phyloP scores from a whole-genome alignment of 1,139 yeast genomes.

The Blastobotrys petasosporus region DNA sequence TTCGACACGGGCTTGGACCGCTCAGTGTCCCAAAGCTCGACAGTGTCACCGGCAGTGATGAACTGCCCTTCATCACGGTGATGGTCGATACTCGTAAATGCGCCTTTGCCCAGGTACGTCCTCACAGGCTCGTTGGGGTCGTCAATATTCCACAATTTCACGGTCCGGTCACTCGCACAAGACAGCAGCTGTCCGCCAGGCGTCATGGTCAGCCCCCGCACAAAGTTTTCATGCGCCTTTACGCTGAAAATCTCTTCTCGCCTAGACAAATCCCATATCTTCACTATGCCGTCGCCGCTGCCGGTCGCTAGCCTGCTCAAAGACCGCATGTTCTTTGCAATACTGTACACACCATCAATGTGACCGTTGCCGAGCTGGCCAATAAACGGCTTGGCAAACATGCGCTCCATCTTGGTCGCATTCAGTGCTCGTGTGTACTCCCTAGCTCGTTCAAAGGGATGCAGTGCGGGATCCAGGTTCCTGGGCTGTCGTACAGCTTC shows the following conservation, averaged over 20 bases:
- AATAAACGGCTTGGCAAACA: conserved; percentile 96
- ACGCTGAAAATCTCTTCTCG: conserved; percentile 70
- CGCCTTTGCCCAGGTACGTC: conserved; percentile 77
- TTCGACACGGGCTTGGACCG: conserved; percentile 72
- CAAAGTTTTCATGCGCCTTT: conserved; percentile 88
- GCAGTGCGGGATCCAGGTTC: conserved; percentile 88
- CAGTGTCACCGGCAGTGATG: conserved; percentile 87
- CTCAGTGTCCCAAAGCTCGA: conserved; percentile 84
- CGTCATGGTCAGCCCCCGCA: conserved; percentile 79
- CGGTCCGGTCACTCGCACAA: conserved; percentile 86
- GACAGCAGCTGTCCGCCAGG: conserved; percentile 63
- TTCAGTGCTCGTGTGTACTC: conserved; percentile 93
- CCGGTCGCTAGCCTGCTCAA: conserved; percentile 82
- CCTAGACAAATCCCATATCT: conserved; percentile 82
- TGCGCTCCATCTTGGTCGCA: conserved; percentile 90
- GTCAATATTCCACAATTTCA: conserved; percentile 69
- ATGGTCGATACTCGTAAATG: conserved; percentile 82
- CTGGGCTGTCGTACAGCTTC: conserved; percentile 86
- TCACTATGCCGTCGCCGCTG: conserved; percentile 90
- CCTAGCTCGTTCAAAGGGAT: conserved; percentile 94
- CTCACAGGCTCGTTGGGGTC: conserved; percentile 41
- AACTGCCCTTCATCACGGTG: conserved; percentile 68
- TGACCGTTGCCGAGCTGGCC: conserved; percentile 96
- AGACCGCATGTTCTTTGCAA: conserved; percentile 70
- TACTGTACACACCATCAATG: conserved; percentile 86